Evolutionary conservation across 768 basidiomycete species (phyloP).

Genomic region (Flagelloscypha sp.): DNA sequence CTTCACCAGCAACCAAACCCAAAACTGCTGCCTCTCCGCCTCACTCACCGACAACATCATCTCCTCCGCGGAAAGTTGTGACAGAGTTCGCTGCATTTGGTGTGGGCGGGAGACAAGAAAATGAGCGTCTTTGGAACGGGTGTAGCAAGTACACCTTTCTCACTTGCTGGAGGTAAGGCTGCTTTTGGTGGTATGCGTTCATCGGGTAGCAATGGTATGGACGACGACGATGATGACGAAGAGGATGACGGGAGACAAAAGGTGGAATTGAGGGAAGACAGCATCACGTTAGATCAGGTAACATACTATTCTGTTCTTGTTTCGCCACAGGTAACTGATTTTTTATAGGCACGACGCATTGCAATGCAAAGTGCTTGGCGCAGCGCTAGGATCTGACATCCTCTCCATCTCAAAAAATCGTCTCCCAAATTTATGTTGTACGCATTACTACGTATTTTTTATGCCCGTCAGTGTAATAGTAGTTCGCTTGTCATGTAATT

Average conservation of each 20-base stretch:
- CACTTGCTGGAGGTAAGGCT: slow-evolving; percentile 69
- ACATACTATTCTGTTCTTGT: slow-evolving; percentile 12
- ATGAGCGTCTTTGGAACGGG: slow-evolving; percentile 81
- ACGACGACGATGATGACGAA: slow-evolving; percentile 72
- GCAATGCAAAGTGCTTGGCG: slow-evolving; percentile 90
- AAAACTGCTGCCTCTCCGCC: slow-evolving; percentile 21
- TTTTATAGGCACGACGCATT: slow-evolving; percentile 64
- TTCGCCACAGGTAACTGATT: slow-evolving; percentile 1
- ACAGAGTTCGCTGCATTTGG: slow-evolving; percentile 85
- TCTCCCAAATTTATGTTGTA: too few relatives aligned
- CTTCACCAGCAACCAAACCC: slow-evolving; percentile 34
- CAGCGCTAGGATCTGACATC: slow-evolving; percentile 44
- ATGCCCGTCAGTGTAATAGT: too few relatives aligned
- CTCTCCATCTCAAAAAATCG: too few relatives aligned
- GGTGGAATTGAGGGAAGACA: slow-evolving; percentile 72
- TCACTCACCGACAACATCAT: too few relatives aligned
- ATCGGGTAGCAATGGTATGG: slow-evolving; percentile 35
- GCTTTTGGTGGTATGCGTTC: slow-evolving; percentile 75
- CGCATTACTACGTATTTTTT: too few relatives aligned
- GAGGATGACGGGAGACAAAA: slow-evolving; percentile 57
- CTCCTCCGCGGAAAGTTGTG: slow-evolving; percentile 80
- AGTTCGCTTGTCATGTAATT: too few relatives aligned
- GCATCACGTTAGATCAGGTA: slow-evolving; percentile 91
- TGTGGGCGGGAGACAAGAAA: slow-evolving; percentile 52
- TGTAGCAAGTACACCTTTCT: slow-evolving; percentile 73